These are phyloP conservation scores for Collybia mongolica DNA, from an alignment of 768 basidiomycete species.

Conservation along the genomic window DNA sequence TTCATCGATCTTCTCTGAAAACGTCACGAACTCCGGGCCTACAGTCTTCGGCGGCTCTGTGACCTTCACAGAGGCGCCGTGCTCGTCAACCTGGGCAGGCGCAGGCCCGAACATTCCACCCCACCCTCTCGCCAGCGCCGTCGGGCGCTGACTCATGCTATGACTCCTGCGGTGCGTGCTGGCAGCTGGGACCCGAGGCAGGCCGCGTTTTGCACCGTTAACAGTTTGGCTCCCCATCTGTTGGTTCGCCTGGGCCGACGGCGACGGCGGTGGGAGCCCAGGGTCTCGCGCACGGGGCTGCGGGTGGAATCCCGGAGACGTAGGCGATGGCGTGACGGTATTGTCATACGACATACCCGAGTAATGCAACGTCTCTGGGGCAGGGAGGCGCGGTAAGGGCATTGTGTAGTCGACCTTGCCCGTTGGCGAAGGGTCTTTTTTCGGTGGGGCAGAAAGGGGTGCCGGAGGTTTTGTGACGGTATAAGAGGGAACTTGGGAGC, in stretches of 20 bases:
- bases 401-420: constrained; percentile 74
- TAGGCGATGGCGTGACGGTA: constrained; percentile 57
- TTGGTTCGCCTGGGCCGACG: constrained; percentile 31
- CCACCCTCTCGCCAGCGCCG: constrained; percentile 49
- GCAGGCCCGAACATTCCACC: constrained; percentile 57
- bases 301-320: constrained; percentile 51
- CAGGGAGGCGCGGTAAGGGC: constrained; percentile 77
- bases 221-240: constrained; percentile 11
- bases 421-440: constrained; percentile 25
- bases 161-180: constrained; percentile 82
- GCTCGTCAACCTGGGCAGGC: constrained; percentile 39
- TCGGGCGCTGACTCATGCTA: constrained; percentile 77
- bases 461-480: constrained; percentile 11
- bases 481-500: constrained; percentile 5
- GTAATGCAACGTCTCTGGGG: constrained; percentile 79
- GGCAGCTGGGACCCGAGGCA: constrained; percentile 72
- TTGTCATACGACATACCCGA: constrained; percentile 81
- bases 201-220: constrained; percentile 19
- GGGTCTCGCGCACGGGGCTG: constrained; percentile 63
- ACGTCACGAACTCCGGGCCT: constrained; percentile 61
- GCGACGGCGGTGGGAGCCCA: constrained; percentile 56
- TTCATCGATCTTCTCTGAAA: constrained; percentile 40
- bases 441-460: constrained; percentile 20
- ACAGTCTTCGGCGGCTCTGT: constrained; percentile 55
- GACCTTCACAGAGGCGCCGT: constrained; percentile 24